These are phyloP conservation scores for Candida sp. DNA, from an alignment of 1,139 yeast genomes.

Conservation along the genomic window DNA sequence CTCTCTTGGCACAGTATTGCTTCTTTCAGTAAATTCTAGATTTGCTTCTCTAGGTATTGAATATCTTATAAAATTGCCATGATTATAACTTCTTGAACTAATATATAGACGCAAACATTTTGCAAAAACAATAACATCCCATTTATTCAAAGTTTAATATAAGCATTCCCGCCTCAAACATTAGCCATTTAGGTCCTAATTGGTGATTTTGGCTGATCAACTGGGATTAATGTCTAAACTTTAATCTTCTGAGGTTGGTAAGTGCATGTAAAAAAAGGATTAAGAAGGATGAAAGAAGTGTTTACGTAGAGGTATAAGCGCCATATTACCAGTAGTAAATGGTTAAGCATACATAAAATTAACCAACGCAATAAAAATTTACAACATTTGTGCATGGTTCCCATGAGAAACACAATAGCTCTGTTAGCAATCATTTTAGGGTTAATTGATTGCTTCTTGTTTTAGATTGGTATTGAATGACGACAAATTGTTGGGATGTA, in stretches of 20 bases:
- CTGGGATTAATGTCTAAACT: neutral
- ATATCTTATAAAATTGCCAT: too few relatives aligned
- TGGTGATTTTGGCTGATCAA: neutral
- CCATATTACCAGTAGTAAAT: too few relatives aligned
- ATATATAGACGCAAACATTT: neutral
- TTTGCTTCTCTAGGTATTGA: too few relatives aligned
- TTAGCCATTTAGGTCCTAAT: neutral
- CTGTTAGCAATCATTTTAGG: neutral
- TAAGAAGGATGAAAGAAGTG: neutral
- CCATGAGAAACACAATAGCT: too few relatives aligned
- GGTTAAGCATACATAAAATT: too few relatives aligned
- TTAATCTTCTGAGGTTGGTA: neutral
- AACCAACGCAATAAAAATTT: too few relatives aligned
- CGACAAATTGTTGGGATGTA: neutral
- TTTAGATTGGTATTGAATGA: neutral
- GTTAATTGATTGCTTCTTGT: neutral
- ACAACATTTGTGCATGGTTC: too few relatives aligned
- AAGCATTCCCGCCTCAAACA: neutral
- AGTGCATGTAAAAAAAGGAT: neutral
- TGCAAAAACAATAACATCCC: neutral
- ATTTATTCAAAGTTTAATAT: neutral
- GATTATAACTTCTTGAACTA: too few relatives aligned
- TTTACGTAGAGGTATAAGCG: neutral
- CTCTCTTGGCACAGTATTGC: too few relatives aligned
- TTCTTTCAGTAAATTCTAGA: too few relatives aligned